These are phyloP conservation scores for Aureobasidium pullulans DNA, from an alignment of 2,329 filamentous ascomycete species.

Conservation along the genomic window DNA sequence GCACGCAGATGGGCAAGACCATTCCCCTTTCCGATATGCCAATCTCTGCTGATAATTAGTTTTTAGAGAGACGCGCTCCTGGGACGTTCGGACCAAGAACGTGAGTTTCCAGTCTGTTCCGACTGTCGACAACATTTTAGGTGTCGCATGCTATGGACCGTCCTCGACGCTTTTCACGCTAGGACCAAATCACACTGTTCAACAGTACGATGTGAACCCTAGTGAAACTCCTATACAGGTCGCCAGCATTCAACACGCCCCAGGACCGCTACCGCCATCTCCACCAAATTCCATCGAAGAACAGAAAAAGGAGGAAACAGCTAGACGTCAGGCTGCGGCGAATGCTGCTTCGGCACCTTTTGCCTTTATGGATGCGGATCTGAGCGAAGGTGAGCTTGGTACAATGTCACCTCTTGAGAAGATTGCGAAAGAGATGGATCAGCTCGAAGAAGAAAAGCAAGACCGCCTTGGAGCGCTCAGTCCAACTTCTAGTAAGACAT, in stretches of 20 bases:
- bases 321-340: constrained; percentile 18
- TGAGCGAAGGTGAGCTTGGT: constrained; percentile 60
- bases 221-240: constrained; percentile 62
- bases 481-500: constrained; percentile 57
- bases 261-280: constrained; percentile 69
- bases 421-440: constrained; percentile 63
- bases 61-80: constrained; percentile 72
- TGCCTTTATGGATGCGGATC: constrained; percentile 50
- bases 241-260: constrained; percentile 78
- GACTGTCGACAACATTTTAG: constrained; percentile 71
- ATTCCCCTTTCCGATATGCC: background rate
- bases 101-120: constrained; percentile 85
- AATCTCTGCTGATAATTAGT: background rate
- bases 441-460: constrained; percentile 50
- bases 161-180: constrained; percentile 89
- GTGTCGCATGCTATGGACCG: constrained; percentile 80
- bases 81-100: constrained; percentile 97
- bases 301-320: constrained; percentile 39
- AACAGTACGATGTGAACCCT: constrained; percentile 91
- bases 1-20: constrained; percentile 73
- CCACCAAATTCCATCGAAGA: constrained; percentile 77
- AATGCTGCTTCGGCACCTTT: constrained; percentile 28
- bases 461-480: constrained; percentile 61
- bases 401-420: constrained; percentile 64
- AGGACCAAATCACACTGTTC: constrained; percentile 77